A percentile compares a stretch with the other conserved stretches of the same genome.
phyloP scores from a whole-genome alignment of 805 yeast species.

The Kuraishia molischiana region DNA sequence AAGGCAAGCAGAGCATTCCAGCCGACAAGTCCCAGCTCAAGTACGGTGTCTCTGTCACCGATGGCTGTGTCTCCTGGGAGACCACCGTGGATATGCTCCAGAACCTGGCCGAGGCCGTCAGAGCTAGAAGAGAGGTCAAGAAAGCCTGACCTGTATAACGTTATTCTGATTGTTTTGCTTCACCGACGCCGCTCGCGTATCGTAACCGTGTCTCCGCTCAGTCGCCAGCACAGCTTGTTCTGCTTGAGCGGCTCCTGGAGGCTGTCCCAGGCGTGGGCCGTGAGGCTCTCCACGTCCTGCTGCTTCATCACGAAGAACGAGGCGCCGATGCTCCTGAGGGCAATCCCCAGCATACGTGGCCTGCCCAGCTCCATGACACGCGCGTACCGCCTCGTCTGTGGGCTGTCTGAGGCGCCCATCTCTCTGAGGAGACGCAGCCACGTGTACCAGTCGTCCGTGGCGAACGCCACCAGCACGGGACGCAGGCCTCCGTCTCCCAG shows the following conservation, averaged over 20 bases:
- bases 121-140: constrained; percentile 50
- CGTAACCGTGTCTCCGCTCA: constrained; percentile 18
- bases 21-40: constrained; percentile 63
- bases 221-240: constrained; percentile 21
- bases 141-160: not conserved
- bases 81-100: constrained; percentile 66
- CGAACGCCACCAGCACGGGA: constrained; percentile 15
- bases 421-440: constrained; percentile 20
- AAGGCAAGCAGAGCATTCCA: constrained; percentile 90
- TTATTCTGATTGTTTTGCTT: no score
- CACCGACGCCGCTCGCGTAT: constrained; percentile 4
- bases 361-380: constrained; percentile 40
- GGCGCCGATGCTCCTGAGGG: constrained; percentile 21
- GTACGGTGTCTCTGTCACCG: constrained; percentile 96
- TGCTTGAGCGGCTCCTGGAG: constrained; percentile 15
- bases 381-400: no score
- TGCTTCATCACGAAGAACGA: constrained; percentile 29
- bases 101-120: constrained; percentile 70
- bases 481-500: constrained; percentile 13
- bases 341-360: constrained; percentile 18
- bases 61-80: constrained; percentile 92
- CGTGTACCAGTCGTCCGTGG: constrained; percentile 19
- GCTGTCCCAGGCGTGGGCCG: constrained; percentile 19
- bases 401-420: constrained; percentile 7
- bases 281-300: constrained; percentile 15